phyloP scores from a whole-genome alignment of 495 filamentous ascomycete species.

The Endocarpon pusillum region DNA sequence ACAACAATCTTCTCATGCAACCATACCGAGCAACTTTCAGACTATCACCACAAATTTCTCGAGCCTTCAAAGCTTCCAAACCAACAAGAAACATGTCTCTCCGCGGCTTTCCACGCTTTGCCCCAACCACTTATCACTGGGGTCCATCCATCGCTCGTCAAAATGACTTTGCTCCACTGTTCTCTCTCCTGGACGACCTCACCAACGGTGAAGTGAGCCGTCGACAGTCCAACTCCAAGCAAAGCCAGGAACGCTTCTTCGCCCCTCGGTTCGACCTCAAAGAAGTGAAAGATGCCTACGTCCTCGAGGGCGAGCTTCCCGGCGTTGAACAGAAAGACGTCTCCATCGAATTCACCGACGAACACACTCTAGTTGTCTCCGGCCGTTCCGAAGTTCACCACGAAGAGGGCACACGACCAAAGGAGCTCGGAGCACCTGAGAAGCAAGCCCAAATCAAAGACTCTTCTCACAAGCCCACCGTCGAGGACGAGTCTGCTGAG shows the following conservation, averaged over 20 bases:
- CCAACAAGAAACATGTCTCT: conserved; percentile 41
- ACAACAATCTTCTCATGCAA: conserved; percentile 13
- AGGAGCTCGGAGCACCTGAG: conserved; percentile 7
- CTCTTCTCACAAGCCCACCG: conserved; percentile 37
- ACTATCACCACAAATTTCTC: conserved; percentile 6
- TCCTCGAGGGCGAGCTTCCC: conserved; percentile 78
- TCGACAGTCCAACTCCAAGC: conserved; percentile 8
- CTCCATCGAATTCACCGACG: conserved; percentile 70
- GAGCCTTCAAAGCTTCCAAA: conserved; percentile 4
- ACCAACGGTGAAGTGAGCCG: conserved; percentile 31
- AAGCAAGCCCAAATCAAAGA: conserved; percentile 14
- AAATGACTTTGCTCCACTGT: conserved; percentile 25
- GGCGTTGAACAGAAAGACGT: conserved; percentile 65
- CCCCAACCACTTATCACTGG: too few relatives aligned
- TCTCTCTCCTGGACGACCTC: conserved; percentile 54
- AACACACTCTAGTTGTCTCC: conserved; percentile 54
- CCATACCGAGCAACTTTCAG: conserved; percentile 5
- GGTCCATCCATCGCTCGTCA: conserved; percentile 15
- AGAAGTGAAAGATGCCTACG: conserved; percentile 48
- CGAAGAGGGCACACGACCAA: conserved; percentile 19
- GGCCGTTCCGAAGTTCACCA: conserved; percentile 48
- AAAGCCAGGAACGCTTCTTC: conserved; percentile 29
- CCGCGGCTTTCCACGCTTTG: conserved; percentile 39
- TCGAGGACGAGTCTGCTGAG: conserved; percentile 42
- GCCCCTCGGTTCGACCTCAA: conserved; percentile 66